Evolutionary conservation across 2,329 filamentous ascomycete genomes (phyloP), one percentile per base, ranked within the genome.

Genomic region (Byssoonygena ceratinophila): DNA sequence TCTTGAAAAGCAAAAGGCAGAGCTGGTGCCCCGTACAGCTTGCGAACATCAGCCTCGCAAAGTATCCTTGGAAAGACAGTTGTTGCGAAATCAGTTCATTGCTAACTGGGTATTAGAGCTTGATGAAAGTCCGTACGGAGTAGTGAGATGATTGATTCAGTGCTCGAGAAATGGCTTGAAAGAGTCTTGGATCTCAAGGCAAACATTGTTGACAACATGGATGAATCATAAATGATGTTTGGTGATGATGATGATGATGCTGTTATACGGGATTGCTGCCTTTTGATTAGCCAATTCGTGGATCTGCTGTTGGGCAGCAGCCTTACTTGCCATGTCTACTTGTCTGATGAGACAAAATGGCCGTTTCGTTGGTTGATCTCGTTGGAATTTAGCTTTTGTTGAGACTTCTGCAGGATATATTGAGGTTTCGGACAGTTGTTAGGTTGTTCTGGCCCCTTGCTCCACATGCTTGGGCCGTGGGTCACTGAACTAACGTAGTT

Each of bases 271-370:
- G 23, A 31, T 50, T 50, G 46, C 47, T 41, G 47, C 23, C 36
- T 22, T 50, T 5, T 41, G 36, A 50, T 41, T 50, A 41, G 47
- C 29, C 36, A 50, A 50, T 50, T 45, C 22, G 40, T 37, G 18
- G 7, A 6, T 9, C 20, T 31, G 16, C 9, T 16, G 48, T 51
- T 51, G 37, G 48, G 40, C 48, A 51, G 39, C 29, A 45, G 48
- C 48, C 40, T 45, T 51, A 39, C 18, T 5, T 31, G 16, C 18
- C 46, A 20, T 48, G 31, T 14, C 34, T 16, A n/a, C 14, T 37
- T 37, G 34, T n/a, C 11, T 37, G 34, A 14, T 7, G 11, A 34
- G 8, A 5, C 23, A 18, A 16, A 20, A 8, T 20, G 43, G 9
- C 6, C 16, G 46, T 37, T 40, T 27, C 29, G 9, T 22, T 11